These are phyloP conservation scores for Yamadazyma blattariae DNA, from an alignment of 1,139 yeast species.

Conservation along the genomic window DNA sequence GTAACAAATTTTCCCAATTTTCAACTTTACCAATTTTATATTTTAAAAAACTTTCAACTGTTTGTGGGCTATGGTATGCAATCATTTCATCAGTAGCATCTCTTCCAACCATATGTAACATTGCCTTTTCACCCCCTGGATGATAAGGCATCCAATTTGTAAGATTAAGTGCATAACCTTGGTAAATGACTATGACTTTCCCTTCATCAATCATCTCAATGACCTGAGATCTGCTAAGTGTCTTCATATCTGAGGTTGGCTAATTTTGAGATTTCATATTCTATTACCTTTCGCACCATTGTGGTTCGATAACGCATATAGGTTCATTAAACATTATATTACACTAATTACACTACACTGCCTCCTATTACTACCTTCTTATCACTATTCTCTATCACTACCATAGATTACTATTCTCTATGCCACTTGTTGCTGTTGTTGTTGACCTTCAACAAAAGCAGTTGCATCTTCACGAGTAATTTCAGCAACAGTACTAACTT, in stretches of 20 bases:
- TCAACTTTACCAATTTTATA: constrained; percentile 67
- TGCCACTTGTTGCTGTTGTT: too few relatives aligned
- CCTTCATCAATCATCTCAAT: constrained; percentile 61
- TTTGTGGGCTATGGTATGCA: constrained; percentile 69
- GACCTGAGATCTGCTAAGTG: constrained; percentile 21
- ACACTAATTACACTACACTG: too few relatives aligned
- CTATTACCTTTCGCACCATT: not conserved
- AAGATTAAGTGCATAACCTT: constrained; percentile 58
- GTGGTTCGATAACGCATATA: not conserved
- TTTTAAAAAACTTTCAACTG: constrained; percentile 45
- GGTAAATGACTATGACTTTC: constrained; percentile 65
- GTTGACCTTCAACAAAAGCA: constrained; percentile 66
- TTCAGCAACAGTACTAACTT: constrained; percentile 75
- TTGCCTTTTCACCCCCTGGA: constrained; percentile 90
- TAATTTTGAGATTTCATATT: not conserved
- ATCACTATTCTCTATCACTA: too few relatives aligned
- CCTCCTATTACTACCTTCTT: too few relatives aligned
- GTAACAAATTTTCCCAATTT: constrained; percentile 71
- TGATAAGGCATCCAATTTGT: constrained; percentile 70
- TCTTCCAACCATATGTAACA: constrained; percentile 79
- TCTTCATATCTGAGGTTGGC: too few relatives aligned
- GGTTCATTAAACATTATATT: too few relatives aligned
- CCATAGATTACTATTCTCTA: too few relatives aligned
- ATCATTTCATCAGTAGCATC: constrained; percentile 92
- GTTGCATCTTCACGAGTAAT: constrained; percentile 74